phyloP scores from a whole-genome alignment of 352 stramenopile genomes.

The Phytophthora kernoviae region DNA sequence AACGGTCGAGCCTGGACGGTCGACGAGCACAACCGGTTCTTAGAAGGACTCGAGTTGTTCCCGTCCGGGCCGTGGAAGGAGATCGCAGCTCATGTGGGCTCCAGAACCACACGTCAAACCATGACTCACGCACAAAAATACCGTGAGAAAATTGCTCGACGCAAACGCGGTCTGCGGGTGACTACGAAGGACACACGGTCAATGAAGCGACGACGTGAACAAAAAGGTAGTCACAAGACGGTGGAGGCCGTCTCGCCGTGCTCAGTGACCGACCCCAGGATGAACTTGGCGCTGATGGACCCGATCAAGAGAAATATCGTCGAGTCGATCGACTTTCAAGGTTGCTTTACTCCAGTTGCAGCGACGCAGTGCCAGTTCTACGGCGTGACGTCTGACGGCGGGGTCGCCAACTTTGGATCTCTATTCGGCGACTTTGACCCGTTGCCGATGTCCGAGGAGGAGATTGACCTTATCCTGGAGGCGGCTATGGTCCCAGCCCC shows the following conservation, averaged over 20 bases:
- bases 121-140: conserved; percentile 72
- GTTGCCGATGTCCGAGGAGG: conserved; percentile 45
- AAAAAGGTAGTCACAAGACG: conserved; percentile 10
- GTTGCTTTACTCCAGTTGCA: conserved; percentile 26
- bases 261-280: conserved; percentile 17
- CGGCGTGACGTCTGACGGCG: conserved; percentile 8
- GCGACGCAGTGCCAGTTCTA: conserved; percentile 20
- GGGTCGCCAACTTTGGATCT: conserved; percentile 28
- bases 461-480: conserved; percentile 53
- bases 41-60: conserved; percentile 65
- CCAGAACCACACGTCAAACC: conserved; percentile 59
- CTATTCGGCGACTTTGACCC: conserved; percentile 39
- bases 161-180: conserved; percentile 48
- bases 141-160: conserved; percentile 56
- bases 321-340: conserved; percentile 40
- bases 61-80: conserved; percentile 67
- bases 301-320: conserved; percentile 11
- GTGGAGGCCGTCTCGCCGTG: conserved; percentile 25
- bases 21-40: conserved; percentile 65
- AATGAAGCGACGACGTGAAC: conserved; percentile 32
- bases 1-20: conserved; percentile 47
- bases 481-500: conserved; percentile 29
- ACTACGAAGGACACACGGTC: conserved; percentile 33
- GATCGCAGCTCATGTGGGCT: conserved; percentile 57
- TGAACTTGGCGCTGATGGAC: not conserved